These are phyloP conservation scores for Linaria vulgaris DNA, from an alignment of 257 asterid species.

Conservation along the genomic window DNA sequence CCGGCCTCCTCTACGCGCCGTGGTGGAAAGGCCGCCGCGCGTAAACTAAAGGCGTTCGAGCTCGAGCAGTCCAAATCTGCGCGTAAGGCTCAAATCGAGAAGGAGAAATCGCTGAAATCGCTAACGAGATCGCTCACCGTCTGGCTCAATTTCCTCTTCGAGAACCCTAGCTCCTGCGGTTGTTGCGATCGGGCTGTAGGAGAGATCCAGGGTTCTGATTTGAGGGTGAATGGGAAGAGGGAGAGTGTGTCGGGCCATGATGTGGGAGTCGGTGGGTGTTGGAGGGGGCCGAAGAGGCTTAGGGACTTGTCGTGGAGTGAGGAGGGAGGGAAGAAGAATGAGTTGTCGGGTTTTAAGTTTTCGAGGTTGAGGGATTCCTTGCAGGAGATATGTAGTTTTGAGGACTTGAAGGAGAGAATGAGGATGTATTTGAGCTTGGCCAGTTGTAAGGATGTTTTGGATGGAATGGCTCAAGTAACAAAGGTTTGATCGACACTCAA, in stretches of 20 bases:
- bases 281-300: constrained; percentile 94
- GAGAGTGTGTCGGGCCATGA: constrained; percentile 45
- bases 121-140: constrained; percentile 77
- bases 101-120: constrained; percentile 66
- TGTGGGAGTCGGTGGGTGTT: constrained; percentile 72
- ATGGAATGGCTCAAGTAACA: constrained; percentile 71
- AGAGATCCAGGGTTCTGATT: constrained; percentile 42
- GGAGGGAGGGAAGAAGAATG: constrained; percentile 30
- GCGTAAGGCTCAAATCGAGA: constrained; percentile 59
- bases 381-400: constrained; percentile 83
- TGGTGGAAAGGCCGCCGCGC: constrained; percentile 29
- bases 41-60: constrained; percentile 74
- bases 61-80: constrained; percentile 83
- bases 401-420: constrained; percentile 89
- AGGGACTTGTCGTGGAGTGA: constrained; percentile 51
- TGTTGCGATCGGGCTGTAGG: constrained; percentile 70
- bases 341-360: constrained; percentile 38
- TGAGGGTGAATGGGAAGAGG: constrained; percentile 62
- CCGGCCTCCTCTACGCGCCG: constrained; percentile 49
- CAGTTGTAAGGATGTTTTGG: constrained; percentile 66
- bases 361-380: constrained; percentile 57
- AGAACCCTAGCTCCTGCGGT: constrained; percentile 82
- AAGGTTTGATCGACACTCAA: constrained; percentile 60
- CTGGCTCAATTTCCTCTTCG: constrained; percentile 87
- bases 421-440: constrained; percentile 68